phyloP scores from a whole-genome alignment of 805 yeast genomes.

The Wickerhamiella qilinensis region DNA sequence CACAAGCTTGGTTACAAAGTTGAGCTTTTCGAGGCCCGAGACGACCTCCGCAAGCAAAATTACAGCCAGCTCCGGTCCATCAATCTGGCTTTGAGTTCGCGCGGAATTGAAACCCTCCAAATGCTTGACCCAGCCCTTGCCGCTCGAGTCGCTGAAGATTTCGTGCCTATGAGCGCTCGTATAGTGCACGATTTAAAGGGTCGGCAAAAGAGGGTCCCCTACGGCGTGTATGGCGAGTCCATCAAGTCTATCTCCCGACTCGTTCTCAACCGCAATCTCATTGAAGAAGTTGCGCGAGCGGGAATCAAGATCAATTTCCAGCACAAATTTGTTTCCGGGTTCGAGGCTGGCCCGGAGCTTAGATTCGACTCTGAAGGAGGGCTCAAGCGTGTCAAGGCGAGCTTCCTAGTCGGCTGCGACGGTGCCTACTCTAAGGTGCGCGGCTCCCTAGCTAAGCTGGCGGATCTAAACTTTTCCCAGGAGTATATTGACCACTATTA shows the following conservation, averaged over 20 bases:
- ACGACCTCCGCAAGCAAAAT: conserved; percentile 39
- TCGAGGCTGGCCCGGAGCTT: conserved; percentile 16
- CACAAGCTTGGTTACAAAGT: conserved; percentile 58
- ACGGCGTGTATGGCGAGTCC: conserved; percentile 68
- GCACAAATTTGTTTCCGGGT: conserved; percentile 30
- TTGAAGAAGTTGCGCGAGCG: conserved; percentile 44
- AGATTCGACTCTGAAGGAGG: conserved; percentile 12
- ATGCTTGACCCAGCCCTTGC: conserved; percentile 47
- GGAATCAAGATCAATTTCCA: conserved; percentile 35
- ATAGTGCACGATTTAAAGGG: conserved; percentile 71
- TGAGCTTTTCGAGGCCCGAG: conserved; percentile 51
- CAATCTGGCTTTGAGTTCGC: conserved; percentile 71
- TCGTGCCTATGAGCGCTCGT: conserved; percentile 77
- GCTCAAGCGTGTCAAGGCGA: conserved; percentile 21
- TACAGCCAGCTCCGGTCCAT: conserved; percentile 33
- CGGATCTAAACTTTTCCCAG: conserved; percentile 56
- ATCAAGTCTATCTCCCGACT: conserved; percentile 77
- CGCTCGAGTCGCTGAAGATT: conserved; percentile 34
- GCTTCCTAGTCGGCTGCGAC: conserved; percentile 67
- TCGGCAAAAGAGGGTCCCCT: conserved; percentile 45
- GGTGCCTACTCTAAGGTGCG: conserved; percentile 71
- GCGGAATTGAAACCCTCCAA: conserved; percentile 61
- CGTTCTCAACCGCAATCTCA: conserved; percentile 43
- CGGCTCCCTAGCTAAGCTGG: conserved; percentile 44
- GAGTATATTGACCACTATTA: conserved; percentile 74